These are phyloP conservation scores for Eutrema yunnanense DNA, from an alignment of 345 rosid species.

Conservation along the genomic window DNA sequence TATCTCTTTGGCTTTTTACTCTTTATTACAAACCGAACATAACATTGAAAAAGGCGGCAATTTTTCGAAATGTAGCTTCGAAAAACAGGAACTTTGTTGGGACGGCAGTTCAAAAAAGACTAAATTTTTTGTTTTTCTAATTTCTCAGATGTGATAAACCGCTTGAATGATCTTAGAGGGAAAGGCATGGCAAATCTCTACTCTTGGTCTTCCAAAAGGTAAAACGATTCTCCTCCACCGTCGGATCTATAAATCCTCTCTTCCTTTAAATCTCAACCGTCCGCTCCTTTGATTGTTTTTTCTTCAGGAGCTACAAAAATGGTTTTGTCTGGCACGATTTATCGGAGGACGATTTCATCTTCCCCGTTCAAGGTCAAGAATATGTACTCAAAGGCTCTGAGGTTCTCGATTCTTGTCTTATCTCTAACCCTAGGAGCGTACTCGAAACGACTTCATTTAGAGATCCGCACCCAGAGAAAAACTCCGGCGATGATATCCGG, in stretches of 20 bases:
- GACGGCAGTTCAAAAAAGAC: neutral
- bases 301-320: constrained; percentile 76
- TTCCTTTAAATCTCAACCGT: neutral
- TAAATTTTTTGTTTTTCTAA: neutral
- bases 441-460: constrained; percentile 49
- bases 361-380: constrained; percentile 80
- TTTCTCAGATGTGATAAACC: constrained; percentile 69
- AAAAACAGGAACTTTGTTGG: neutral
- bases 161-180: constrained; percentile 78
- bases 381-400: constrained; percentile 96
- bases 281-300: neutral
- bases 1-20: constrained; percentile 10
- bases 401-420: constrained; percentile 44
- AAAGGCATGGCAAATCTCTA: constrained; percentile 80
- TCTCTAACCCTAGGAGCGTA: constrained; percentile 29
- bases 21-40: neutral
- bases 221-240: neutral
- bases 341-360: constrained; percentile 63
- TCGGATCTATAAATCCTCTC: neutral
- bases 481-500: constrained; percentile 38
- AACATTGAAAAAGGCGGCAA: constrained; percentile 22
- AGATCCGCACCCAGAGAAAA: constrained; percentile 23
- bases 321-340: constrained; percentile 98
- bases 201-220: constrained; percentile 98
- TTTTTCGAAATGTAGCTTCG: constrained; percentile 16